Evolutionary conservation across 73 alveolate species (phyloP).

Genomic region (Stentor roeselii): DNA sequence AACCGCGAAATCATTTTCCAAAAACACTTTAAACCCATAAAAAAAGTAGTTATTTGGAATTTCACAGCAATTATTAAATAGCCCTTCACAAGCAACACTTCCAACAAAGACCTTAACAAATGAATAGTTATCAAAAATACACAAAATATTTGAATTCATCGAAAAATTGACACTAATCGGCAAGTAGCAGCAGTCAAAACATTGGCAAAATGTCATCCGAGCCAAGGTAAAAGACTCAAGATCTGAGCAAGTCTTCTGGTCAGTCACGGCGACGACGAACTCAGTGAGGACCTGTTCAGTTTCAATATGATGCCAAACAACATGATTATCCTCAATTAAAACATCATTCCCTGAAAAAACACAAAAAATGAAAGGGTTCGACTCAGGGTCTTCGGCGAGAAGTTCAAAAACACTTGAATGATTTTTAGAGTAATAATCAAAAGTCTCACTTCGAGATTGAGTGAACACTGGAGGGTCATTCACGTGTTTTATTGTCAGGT

Average conservation of each 20-base stretch:
- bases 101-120: not conserved
- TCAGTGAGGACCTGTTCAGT: not conserved
- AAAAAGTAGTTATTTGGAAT: not conserved
- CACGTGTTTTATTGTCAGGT: not conserved
- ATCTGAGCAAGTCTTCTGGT: not conserved
- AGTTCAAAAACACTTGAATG: not conserved
- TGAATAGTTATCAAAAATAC: not conserved
- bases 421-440: not conserved
- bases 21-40: not conserved
- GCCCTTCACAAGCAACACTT: not conserved
- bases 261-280: not conserved
- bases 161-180: not conserved
- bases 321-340: not conserved
- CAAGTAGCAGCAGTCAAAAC: not conserved
- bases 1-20: not conserved
- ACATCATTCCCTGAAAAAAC: not conserved
- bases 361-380: not conserved
- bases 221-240: not conserved
- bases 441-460: not conserved
- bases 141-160: not conserved
- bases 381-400: not conserved
- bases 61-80: not conserved
- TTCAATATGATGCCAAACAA: not conserved
- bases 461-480: slow-evolving; percentile 8
- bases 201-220: not conserved